phyloP scores from a whole-genome alignment of 1,139 yeast genomes.

The Yueomyces sp. region DNA sequence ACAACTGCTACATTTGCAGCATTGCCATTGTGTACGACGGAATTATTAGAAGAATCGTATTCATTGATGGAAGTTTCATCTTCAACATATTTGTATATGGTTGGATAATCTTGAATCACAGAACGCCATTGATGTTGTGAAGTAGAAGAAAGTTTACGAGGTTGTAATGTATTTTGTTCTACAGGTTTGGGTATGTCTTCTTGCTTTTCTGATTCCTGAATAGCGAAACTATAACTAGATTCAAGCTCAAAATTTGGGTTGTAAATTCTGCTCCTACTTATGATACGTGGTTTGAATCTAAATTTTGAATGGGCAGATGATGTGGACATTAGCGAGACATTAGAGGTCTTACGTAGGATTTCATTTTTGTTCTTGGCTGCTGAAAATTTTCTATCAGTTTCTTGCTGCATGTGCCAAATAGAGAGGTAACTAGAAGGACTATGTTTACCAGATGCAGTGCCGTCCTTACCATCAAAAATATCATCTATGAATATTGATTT shows the following conservation, averaged over 20 bases:
- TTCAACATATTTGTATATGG: too few species aligned
- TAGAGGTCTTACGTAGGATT: constrained; percentile 7
- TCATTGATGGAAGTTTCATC: too few species aligned
- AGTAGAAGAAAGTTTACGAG: too few species aligned
- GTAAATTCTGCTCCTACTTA: constrained; percentile 8
- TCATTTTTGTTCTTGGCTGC: too few species aligned
- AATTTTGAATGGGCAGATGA: constrained; percentile 2
- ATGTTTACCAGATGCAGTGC: constrained; percentile 26
- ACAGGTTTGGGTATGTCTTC: too few species aligned
- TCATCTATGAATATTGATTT: constrained; percentile 17
- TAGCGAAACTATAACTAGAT: background rate
- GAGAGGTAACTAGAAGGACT: constrained; percentile 21
- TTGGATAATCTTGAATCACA: too few species aligned
- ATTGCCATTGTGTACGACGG: too few species aligned
- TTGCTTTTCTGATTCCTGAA: background rate
- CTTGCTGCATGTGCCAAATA: constrained; percentile 28
- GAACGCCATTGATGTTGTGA: too few species aligned
- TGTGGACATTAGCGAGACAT: constrained; percentile 7
- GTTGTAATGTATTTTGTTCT: too few species aligned
- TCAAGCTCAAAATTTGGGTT: constrained; percentile 3
- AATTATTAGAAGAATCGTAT: too few species aligned
- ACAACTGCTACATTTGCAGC: too few species aligned
- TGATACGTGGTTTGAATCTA: constrained; percentile 10
- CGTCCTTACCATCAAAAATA: constrained; percentile 14
- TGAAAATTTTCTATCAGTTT: constrained; percentile 12